These are phyloP conservation scores for Xanthoceras sorbifolium DNA, from an alignment of 345 rosid genomes.

Conservation along the genomic window DNA sequence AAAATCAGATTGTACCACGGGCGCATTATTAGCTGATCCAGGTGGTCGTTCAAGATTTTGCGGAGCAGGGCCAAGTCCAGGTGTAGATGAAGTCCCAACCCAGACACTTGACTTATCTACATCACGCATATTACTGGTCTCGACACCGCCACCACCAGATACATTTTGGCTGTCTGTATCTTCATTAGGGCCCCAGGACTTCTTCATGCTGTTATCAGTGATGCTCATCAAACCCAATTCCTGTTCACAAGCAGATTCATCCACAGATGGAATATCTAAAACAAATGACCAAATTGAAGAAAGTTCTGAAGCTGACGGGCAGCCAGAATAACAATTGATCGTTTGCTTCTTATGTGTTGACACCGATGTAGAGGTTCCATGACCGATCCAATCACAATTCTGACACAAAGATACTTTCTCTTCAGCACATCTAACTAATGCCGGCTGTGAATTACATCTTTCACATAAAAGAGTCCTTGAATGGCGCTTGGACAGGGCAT, in stretches of 20 bases:
- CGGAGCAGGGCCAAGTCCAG: slow-evolving; percentile 42
- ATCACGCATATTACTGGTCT: slow-evolving; percentile 20
- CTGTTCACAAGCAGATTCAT: slow-evolving; percentile 70
- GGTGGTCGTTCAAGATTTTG: slow-evolving; percentile 41
- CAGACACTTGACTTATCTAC: slow-evolving; percentile 38
- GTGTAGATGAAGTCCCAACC: slow-evolving; percentile 43
- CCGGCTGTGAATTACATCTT: slow-evolving; percentile 87
- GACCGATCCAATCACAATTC: slow-evolving; percentile 89
- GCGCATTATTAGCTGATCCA: slow-evolving; percentile 43
- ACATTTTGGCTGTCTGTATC: slow-evolving; percentile 33
- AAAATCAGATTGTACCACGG: slow-evolving; percentile 50
- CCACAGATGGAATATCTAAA: slow-evolving; percentile 46
- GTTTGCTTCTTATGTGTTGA: slow-evolving; percentile 74
- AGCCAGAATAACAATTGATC: slow-evolving; percentile 79
- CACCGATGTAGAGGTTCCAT: slow-evolving; percentile 54
- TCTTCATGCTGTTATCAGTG: slow-evolving; percentile 41
- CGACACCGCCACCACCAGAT: slow-evolving; percentile 34
- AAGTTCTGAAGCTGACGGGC: slow-evolving; percentile 87
- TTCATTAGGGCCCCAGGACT: slow-evolving; percentile 39
- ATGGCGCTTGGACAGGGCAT: slow-evolving; percentile 89
- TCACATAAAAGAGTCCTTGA: slow-evolving; percentile 86
- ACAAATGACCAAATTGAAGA: slow-evolving; percentile 90
- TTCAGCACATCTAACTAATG: slow-evolving; percentile 72
- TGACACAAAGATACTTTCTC: slow-evolving; percentile 93
- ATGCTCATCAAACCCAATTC: slow-evolving; percentile 90